Conservation (phyloP, 306 rosid species). For the Prunus mira region DNA sequence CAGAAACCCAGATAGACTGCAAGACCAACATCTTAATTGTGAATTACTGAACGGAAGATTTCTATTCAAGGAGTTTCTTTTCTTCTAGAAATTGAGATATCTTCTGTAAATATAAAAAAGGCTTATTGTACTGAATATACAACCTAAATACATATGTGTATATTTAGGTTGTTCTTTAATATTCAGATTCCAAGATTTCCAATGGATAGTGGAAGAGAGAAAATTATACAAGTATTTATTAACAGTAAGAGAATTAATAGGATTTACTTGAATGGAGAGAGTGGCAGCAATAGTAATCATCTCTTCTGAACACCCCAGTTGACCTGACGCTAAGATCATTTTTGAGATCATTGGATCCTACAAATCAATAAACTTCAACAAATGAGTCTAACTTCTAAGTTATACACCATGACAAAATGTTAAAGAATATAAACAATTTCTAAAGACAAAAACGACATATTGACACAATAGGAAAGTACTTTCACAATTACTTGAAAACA, state of each 20-base stretch:
- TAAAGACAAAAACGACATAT: background rate
- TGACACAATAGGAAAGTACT: background rate
- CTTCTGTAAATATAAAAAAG: too few relatives aligned
- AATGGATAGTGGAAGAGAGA: background rate
- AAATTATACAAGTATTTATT: background rate
- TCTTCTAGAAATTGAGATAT: background rate
- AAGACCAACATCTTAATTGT: slow-evolving; percentile 31
- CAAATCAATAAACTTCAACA: slow-evolving; percentile 8
- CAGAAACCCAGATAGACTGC: slow-evolving; percentile 88
- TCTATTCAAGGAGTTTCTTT: background rate
- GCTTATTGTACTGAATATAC: background rate
- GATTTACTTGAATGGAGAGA: slow-evolving; percentile 83
- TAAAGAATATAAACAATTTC: background rate
- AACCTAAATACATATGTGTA: background rate
- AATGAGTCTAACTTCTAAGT: background rate
- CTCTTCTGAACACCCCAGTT: slow-evolving; percentile 93
- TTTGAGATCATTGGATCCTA: slow-evolving; percentile 97
- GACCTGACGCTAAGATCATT: slow-evolving; percentile 79
- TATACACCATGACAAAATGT: background rate
- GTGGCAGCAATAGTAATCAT: slow-evolving; percentile 79
- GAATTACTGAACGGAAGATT: slow-evolving; percentile 14
- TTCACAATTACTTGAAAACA: background rate
- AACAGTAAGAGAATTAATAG: slow-evolving; percentile 6
- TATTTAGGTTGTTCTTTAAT: background rate
- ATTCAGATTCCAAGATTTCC: background rate